phyloP scores from a whole-genome alignment of 2,329 filamentous ascomycete species.

The Fusarium clavum region DNA sequence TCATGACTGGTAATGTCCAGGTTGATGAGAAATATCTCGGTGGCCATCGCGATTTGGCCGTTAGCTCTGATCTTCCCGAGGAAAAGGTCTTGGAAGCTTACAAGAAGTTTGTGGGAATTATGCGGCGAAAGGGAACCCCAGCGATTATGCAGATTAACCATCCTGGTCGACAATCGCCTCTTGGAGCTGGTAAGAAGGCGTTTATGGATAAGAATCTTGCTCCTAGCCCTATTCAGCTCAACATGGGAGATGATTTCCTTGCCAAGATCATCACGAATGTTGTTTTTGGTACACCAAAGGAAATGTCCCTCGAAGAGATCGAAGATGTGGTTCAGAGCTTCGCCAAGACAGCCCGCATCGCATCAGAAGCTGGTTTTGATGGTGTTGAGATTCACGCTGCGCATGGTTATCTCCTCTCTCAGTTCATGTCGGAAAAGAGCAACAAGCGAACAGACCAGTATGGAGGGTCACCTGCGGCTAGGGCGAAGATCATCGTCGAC shows the following conservation, averaged over 20 bases:
- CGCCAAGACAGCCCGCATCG: conserved; percentile 62
- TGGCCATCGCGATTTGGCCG: conserved; percentile 49
- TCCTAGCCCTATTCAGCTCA: conserved; percentile 57
- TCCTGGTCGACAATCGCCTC: conserved; percentile 58
- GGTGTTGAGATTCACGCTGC: conserved; percentile 61
- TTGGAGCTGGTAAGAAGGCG: conserved; percentile 52
- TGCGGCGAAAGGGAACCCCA: conserved; percentile 51
- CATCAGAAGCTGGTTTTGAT: conserved; percentile 59
- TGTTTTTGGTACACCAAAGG: conserved; percentile 65
- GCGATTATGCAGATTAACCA: conserved; percentile 61
- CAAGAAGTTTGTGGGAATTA: conserved; percentile 52
- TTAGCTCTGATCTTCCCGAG: conserved; percentile 42
- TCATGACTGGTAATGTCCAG: conserved; percentile 64
- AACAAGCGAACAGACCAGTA: conserved; percentile 67
- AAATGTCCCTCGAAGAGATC: conserved; percentile 67
- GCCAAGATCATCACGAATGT: conserved; percentile 49
- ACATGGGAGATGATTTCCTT: conserved; percentile 55
- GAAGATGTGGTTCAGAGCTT: conserved; percentile 64
- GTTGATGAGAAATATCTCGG: conserved; percentile 56
- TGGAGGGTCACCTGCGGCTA: conserved; percentile 62
- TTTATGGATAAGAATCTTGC: conserved; percentile 56
- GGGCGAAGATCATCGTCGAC: conserved; percentile 63
- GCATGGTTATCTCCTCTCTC: conserved; percentile 68
- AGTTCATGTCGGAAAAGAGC: conserved; percentile 63
- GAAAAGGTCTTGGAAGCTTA: conserved; percentile 52